These are phyloP conservation scores for Aspergillus olivimuriae DNA, from an alignment of 495 filamentous ascomycete genomes.

Conservation along the genomic window DNA sequence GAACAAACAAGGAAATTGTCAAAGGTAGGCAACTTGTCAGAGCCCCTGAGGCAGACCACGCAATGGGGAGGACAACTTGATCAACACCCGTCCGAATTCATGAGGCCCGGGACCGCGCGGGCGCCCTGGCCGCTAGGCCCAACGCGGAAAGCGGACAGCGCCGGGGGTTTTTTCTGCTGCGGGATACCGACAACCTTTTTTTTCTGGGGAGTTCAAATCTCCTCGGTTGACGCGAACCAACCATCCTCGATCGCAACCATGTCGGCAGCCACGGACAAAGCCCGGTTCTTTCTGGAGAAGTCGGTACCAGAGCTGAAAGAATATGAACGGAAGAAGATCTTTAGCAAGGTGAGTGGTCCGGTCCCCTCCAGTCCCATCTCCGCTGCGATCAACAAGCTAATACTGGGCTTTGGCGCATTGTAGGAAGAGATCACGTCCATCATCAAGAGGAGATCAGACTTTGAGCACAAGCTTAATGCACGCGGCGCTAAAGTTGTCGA, in stretches of 20 bases:
- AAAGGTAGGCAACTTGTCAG: slow-evolving; percentile 13
- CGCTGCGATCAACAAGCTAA: slow-evolving; percentile 7
- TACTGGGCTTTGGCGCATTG: slow-evolving; percentile 4
- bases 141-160: slow-evolving; percentile 14
- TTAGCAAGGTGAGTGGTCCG: slow-evolving; percentile 66
- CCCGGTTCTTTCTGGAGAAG: slow-evolving; percentile 87
- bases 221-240: background rate
- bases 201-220: slow-evolving; percentile 11
- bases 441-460: slow-evolving; percentile 82
- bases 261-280: slow-evolving; percentile 84
- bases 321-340: slow-evolving; percentile 81
- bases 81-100: background rate
- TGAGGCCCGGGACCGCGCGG: slow-evolving; percentile 20
- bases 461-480: slow-evolving; percentile 83
- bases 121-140: slow-evolving; percentile 13
- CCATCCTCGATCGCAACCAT: slow-evolving; percentile 39
- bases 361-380: no score
- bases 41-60: slow-evolving; percentile 31
- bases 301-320: slow-evolving; percentile 87
- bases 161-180: slow-evolving; percentile 17
- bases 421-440: slow-evolving; percentile 85
- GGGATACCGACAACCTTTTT: slow-evolving; percentile 37
- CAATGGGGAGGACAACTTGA: slow-evolving; percentile 2
- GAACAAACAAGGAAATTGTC: slow-evolving; percentile 18
- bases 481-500: slow-evolving; percentile 67